A percentile compares a stretch with the other conserved stretches of the same genome.
Evolutionary conservation across 1,284 basidiomycete species (phyloP).

Genomic region (Rhizoctonia solani): DNA sequence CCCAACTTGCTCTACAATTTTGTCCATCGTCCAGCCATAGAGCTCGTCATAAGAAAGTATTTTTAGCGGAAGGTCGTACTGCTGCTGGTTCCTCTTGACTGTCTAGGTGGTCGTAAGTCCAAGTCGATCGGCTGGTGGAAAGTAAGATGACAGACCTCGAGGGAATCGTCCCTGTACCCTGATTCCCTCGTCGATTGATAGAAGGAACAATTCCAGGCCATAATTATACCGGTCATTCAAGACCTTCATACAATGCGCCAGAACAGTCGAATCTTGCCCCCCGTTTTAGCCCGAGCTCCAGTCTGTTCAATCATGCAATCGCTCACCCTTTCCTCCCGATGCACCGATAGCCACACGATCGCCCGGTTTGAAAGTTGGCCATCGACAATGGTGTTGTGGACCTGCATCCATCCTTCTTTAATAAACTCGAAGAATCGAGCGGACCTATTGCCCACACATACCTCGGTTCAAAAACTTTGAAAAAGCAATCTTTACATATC

Average conservation of each 20-base stretch:
- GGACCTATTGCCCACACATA: too few relatives aligned
- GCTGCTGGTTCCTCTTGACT: constrained; percentile 94
- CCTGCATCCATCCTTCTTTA: constrained; percentile 41
- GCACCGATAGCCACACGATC: constrained; percentile 97
- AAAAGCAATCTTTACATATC: constrained; percentile 95
- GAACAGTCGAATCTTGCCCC: constrained; percentile 87
- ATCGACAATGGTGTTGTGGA: constrained; percentile 91
- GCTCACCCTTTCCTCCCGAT: constrained; percentile 92
- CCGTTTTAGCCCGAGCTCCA: constrained; percentile 13
- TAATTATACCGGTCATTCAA: constrained; percentile 95
- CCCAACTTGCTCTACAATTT: constrained; percentile 92
- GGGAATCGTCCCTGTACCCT: constrained; percentile 97
- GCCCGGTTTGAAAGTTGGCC: constrained; percentile 86
- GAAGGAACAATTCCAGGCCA: constrained; percentile 86
- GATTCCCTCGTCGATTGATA: constrained; percentile 99
- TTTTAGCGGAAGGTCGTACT: constrained; percentile 94
- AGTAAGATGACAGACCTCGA: constrained; percentile 68
- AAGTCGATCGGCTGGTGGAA: not conserved
- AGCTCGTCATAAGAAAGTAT: constrained; percentile 95
- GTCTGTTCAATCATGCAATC: not conserved
- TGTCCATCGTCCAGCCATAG: constrained; percentile 99
- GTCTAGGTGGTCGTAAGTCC: constrained; percentile 59
- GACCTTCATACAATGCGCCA: constrained; percentile 95
- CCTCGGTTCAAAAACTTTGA: constrained; percentile 94
- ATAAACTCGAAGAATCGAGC: not conserved